Evolutionary conservation across 2,329 filamentous ascomycete species (phyloP).

Genomic region (Cercospora nicotianae): DNA sequence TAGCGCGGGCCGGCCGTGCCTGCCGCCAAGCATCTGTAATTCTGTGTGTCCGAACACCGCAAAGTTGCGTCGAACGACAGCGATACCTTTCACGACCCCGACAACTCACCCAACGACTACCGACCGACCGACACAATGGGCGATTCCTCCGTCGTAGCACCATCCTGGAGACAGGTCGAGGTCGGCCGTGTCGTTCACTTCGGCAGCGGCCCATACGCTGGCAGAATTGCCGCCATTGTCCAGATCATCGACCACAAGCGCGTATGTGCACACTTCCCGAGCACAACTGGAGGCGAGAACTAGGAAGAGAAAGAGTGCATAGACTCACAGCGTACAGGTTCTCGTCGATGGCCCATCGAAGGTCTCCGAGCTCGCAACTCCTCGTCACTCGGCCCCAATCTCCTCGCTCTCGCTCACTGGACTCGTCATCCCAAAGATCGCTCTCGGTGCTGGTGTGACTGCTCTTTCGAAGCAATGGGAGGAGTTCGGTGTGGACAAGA

Average conservation of each 20-base stretch:
- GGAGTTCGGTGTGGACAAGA: constrained; percentile 84
- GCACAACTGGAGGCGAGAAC: constrained; percentile 13
- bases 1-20: neutral
- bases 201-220: constrained; percentile 75
- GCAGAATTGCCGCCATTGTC: constrained; percentile 89
- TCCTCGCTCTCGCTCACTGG: constrained; percentile 83
- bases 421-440: constrained; percentile 81
- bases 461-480: constrained; percentile 87
- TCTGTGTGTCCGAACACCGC: constrained; percentile 11
- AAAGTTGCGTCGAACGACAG: constrained; percentile 9
- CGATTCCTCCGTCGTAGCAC: constrained; percentile 43
- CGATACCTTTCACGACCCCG: constrained; percentile 17
- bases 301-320: constrained; percentile 19
- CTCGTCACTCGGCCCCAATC: constrained; percentile 83
- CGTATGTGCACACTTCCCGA: constrained; percentile 63
- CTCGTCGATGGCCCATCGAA: constrained; percentile 92
- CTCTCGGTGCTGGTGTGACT: constrained; percentile 79
- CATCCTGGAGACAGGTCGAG: constrained; percentile 90
- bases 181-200: constrained; percentile 96
- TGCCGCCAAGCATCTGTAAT: constrained; percentile 6
- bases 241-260: constrained; percentile 99
- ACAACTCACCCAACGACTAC: constrained; percentile 19
- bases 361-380: constrained; percentile 74
- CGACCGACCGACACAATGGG: constrained; percentile 34
- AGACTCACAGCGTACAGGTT: constrained; percentile 60